These are phyloP conservation scores for Thraustochytrium sp. DNA, from an alignment of 352 stramenopile species.

Conservation along the genomic window DNA sequence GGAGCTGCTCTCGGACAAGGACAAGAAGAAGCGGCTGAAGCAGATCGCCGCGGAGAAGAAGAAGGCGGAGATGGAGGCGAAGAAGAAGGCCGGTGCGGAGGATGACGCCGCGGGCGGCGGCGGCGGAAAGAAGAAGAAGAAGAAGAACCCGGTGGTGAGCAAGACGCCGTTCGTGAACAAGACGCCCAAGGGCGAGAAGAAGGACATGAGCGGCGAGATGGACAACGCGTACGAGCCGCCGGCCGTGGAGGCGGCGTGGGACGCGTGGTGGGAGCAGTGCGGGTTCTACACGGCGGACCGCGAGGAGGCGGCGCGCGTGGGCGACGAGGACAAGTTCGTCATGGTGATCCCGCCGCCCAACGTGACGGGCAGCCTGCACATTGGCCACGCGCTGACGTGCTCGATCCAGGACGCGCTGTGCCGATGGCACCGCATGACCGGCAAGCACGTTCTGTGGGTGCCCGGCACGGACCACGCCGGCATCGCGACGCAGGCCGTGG, in stretches of 20 bases:
- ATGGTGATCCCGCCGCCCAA: slow-evolving; percentile 98
- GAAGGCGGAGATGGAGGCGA: neutral
- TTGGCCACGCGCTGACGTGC: slow-evolving; percentile 92
- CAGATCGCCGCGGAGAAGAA: neutral
- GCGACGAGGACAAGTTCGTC: slow-evolving; percentile 86
- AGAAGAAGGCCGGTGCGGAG: neutral
- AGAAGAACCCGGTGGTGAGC: slow-evolving; percentile 8
- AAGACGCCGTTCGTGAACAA: slow-evolving; percentile 43
- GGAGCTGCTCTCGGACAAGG: neutral
- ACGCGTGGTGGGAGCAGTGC: slow-evolving; percentile 94
- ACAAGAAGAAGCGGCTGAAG: slow-evolving; percentile 28
- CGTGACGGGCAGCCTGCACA: slow-evolving; percentile 92
- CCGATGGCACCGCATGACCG: slow-evolving; percentile 94
- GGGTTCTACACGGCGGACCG: slow-evolving; percentile 91
- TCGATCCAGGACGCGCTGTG: slow-evolving; percentile 95
- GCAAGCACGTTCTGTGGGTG: slow-evolving; percentile 92
- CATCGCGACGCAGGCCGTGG: slow-evolving; percentile 98
- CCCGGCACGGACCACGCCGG: slow-evolving; percentile 93
- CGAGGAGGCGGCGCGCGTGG: slow-evolving; percentile 64
- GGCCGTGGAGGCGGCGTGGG: slow-evolving; percentile 94
- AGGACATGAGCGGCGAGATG: slow-evolving; percentile 78
- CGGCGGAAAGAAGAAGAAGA: slow-evolving; percentile 1
- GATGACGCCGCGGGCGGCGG: neutral
- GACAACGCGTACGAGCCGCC: slow-evolving; percentile 86
- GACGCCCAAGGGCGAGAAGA: slow-evolving; percentile 29